phyloP scores from a whole-genome alignment of 2,329 filamentous ascomycete species.

The Scedosporium aurantiacum region DNA sequence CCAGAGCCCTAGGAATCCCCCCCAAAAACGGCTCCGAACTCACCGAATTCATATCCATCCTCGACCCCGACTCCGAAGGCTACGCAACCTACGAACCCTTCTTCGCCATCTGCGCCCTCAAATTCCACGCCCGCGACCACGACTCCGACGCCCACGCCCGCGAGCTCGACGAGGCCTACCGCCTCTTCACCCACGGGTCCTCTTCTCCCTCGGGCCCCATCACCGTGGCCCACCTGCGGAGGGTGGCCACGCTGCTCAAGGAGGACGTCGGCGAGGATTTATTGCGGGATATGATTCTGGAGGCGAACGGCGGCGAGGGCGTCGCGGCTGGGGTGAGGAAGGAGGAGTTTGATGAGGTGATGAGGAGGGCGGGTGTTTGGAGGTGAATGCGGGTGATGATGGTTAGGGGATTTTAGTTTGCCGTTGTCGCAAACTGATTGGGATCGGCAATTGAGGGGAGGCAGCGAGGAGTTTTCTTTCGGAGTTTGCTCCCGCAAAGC shows the following conservation, averaged over 20 bases:
- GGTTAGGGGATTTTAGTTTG: background rate
- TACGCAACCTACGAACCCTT: constrained; percentile 72
- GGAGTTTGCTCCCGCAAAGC: too few relatives aligned
- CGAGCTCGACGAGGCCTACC: constrained; percentile 74
- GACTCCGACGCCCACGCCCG: constrained; percentile 41
- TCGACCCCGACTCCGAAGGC: constrained; percentile 75
- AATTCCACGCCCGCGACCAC: constrained; percentile 54
- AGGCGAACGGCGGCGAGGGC: constrained; percentile 76
- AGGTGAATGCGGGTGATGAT: constrained; percentile 33
- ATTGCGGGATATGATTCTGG: constrained; percentile 85
- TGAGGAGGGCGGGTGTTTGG: constrained; percentile 76
- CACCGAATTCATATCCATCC: constrained; percentile 61
- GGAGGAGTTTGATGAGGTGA: constrained; percentile 77
- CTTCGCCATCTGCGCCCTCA: constrained; percentile 77
- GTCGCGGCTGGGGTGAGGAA: constrained; percentile 59
- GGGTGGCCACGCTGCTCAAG: constrained; percentile 70
- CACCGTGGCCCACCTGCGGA: constrained; percentile 64
- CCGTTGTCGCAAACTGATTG: too few relatives aligned
- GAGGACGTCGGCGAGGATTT: constrained; percentile 76
- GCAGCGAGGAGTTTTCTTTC: too few relatives aligned
- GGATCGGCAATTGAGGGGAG: too few relatives aligned
- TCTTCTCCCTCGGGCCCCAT: constrained; percentile 40
- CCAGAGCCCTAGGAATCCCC: constrained; percentile 69
- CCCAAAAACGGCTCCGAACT: constrained; percentile 56
- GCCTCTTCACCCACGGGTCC: constrained; percentile 57